Evolutionary conservation across 2,329 filamentous ascomycete species (phyloP).

Genomic region (Aspergillus phoenicis): DNA sequence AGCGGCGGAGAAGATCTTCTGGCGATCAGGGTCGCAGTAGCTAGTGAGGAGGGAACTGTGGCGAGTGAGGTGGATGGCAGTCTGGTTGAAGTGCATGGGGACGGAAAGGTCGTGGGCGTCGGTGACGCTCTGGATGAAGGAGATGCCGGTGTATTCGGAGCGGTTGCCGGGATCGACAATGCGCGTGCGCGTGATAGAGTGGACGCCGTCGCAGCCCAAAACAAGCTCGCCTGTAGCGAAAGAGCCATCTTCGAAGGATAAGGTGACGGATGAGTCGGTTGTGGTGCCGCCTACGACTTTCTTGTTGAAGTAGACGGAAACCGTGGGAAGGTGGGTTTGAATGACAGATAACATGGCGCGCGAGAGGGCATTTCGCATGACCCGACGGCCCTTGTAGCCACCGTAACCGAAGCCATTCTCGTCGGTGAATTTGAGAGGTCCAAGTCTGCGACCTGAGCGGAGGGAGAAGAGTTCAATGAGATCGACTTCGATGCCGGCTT

Average conservation of each 20-base stretch:
- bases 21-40: slow-evolving; percentile 35
- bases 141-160: slow-evolving; percentile 45
- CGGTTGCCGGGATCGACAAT: slow-evolving; percentile 37
- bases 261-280: slow-evolving; percentile 24
- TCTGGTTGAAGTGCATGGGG: slow-evolving; percentile 31
- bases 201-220: slow-evolving; percentile 45
- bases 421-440: slow-evolving; percentile 32
- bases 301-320: slow-evolving; percentile 12
- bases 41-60: slow-evolving; percentile 41
- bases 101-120: slow-evolving; percentile 23
- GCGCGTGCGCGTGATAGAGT: slow-evolving; percentile 39
- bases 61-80: slow-evolving; percentile 38
- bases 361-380: slow-evolving; percentile 37
- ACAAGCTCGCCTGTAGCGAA: slow-evolving; percentile 38
- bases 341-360: slow-evolving; percentile 36
- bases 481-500: slow-evolving; percentile 33
- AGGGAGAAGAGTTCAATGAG: slow-evolving; percentile 37
- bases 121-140: slow-evolving; percentile 40
- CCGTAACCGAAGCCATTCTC: slow-evolving; percentile 28
- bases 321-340: slow-evolving; percentile 18
- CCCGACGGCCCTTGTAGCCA: slow-evolving; percentile 34
- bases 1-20: slow-evolving; percentile 40
- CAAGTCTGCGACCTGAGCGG: slow-evolving; percentile 34
- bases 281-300: slow-evolving; percentile 14
- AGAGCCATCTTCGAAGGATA: slow-evolving; percentile 37